Percentiles rank a stretch among this genome's conserved stretches.
Evolutionary conservation across 2,329 filamentous ascomycete genomes (phyloP).

Genomic region (Magnaporthales sp.): DNA sequence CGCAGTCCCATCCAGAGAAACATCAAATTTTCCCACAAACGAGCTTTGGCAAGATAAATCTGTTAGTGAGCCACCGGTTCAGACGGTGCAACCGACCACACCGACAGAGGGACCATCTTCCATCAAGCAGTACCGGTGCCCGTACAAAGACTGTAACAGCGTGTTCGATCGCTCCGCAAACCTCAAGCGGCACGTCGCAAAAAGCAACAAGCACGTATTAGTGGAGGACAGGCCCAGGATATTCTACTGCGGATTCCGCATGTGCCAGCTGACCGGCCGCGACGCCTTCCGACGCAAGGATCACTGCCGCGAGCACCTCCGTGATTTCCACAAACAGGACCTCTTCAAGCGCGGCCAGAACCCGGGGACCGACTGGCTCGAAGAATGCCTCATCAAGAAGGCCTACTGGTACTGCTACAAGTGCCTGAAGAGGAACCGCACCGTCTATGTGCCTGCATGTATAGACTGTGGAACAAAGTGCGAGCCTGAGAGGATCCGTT

Average conservation of each 20-base stretch:
- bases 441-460: background rate
- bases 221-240: background rate
- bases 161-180: background rate
- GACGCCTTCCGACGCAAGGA: slow-evolving; percentile 42
- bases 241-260: background rate
- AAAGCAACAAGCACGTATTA: background rate
- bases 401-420: slow-evolving; percentile 47
- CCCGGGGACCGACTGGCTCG: slow-evolving; percentile 23
- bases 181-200: background rate
- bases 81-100: background rate
- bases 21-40: background rate
- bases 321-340: slow-evolving; percentile 47
- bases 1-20: background rate
- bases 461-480: background rate
- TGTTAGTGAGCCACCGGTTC: background rate
- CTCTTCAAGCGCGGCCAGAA: slow-evolving; percentile 34
- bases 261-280: background rate
- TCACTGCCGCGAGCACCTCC: slow-evolving; percentile 48
- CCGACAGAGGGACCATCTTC: background rate
- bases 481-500: background rate
- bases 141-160: background rate
- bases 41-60: background rate
- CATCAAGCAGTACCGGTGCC: background rate
- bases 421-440: slow-evolving; percentile 36
- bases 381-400: slow-evolving; percentile 26